Percentiles rank a stretch among this genome's conserved stretches.
Evolutionary conservation across 139 green algal genomes (phyloP).

Genomic region (Tetradesmus obliquus): DNA sequence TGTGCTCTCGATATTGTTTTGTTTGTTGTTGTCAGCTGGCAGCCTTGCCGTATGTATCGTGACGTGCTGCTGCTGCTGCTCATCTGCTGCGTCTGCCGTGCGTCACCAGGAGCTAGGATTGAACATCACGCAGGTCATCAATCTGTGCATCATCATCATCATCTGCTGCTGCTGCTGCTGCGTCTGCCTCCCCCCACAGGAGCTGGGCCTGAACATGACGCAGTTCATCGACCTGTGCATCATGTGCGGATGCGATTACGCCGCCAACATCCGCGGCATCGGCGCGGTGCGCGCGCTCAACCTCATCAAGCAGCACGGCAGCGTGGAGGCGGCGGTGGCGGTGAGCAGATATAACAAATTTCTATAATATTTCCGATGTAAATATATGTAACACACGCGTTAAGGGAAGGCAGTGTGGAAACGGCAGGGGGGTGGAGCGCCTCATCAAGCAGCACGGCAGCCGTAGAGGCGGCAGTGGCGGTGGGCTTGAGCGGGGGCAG

Average conservation of each 20-base stretch:
- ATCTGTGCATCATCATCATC: background rate
- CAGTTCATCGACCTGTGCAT: conserved; percentile 99
- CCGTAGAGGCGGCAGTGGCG: no score
- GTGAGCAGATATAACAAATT: background rate
- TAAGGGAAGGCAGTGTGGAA: no score
- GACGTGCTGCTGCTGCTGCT: background rate
- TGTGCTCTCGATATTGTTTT: no score
- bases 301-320: conserved; percentile 76
- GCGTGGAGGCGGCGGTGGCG: conserved; percentile 65
- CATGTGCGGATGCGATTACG: conserved; percentile 98
- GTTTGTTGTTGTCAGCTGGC: no score
- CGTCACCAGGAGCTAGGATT: no score
- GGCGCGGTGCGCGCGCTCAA: conserved; percentile 84
- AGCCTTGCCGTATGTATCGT: no score
- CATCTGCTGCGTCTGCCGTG: background rate
- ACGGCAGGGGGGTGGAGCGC: no score
- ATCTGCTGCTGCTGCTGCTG: background rate
- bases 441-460: no score
- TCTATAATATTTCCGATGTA: no score
- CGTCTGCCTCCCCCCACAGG: background rate
- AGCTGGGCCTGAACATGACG: conserved; percentile 67
- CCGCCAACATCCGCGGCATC: conserved; percentile 85
- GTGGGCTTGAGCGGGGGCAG: no score
- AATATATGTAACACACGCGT: no score
- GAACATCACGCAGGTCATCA: no score